Evolutionary conservation across 345 rosid species (phyloP).

Genomic region (Hibiscus mutabilis): DNA sequence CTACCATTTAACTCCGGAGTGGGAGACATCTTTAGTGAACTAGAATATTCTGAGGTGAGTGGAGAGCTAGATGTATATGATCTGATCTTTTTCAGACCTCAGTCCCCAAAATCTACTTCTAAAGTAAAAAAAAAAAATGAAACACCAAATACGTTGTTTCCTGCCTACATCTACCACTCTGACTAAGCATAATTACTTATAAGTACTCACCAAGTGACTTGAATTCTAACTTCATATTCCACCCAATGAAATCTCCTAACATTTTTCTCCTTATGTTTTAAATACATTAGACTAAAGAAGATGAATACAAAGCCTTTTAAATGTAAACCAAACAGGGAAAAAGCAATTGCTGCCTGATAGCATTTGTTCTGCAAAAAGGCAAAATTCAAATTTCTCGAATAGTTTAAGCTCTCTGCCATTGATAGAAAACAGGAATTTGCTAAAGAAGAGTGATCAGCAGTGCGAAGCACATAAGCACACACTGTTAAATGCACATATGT

Average conservation of each 20-base stretch:
- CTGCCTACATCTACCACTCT: not conserved
- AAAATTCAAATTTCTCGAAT: not conserved
- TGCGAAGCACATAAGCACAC: too few relatives aligned
- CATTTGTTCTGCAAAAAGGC: not conserved
- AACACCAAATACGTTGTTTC: not conserved
- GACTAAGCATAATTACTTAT: not conserved
- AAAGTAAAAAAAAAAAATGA: not conserved
- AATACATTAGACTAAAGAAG: not conserved
- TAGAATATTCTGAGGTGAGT: not conserved
- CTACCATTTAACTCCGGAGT: not conserved
- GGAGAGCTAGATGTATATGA: not conserved
- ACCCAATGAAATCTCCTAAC: not conserved
- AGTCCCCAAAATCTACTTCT: not conserved
- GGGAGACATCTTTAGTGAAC: not conserved
- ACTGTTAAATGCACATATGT: not conserved
- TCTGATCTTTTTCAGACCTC: not conserved
- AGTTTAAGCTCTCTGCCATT: not conserved
- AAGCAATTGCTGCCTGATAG: not conserved
- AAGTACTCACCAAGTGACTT: not conserved
- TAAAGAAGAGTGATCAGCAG: not conserved
- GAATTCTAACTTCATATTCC: constrained; percentile 3
- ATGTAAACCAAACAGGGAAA: not conserved
- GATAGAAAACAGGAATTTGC: not conserved
- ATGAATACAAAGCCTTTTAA: not conserved
- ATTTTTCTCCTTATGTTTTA: not conserved